Conservation (phyloP, 345 rosid genomes). For the Cardamine chenopodiifolia region DNA sequence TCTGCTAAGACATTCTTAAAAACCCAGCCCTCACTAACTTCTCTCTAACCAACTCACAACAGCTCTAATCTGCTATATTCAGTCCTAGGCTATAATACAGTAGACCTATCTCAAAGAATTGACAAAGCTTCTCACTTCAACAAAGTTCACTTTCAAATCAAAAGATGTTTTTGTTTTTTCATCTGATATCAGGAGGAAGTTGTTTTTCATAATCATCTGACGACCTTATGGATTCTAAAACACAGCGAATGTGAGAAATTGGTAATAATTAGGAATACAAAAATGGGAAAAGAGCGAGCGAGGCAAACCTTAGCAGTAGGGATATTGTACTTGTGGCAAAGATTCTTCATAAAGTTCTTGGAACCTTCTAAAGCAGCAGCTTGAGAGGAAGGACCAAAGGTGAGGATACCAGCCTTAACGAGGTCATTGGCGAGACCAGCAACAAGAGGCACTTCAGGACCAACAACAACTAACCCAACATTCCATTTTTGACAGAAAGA, state of each 20-base stretch:
- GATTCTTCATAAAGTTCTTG: conserved; percentile 86
- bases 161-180: not conserved
- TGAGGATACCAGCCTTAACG: conserved; percentile 65
- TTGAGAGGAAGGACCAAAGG: conserved; percentile 92
- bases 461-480: conserved; percentile 83
- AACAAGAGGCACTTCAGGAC: conserved; percentile 96
- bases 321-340: conserved; percentile 82
- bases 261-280: no score
- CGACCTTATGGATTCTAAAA: conserved; percentile 5
- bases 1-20: conserved; percentile 5
- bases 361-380: conserved; percentile 99
- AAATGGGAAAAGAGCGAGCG: no score
- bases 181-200: no score
- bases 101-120: not conserved
- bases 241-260: not conserved
- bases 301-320: conserved; percentile 90
- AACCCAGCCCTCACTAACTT: not conserved
- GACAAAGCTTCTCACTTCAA: not conserved
- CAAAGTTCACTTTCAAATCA: no score
- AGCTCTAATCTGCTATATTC: not conserved
- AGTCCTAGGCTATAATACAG: conserved; percentile 2
- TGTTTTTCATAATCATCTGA: conserved; percentile 10
- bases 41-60: conserved; percentile 4
- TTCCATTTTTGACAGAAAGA: conserved; percentile 64
- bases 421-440: conserved; percentile 84